Percentiles rank a stretch among this genome's conserved stretches.
Evolutionary conservation across 2,329 filamentous ascomycete genomes (phyloP).

Genomic region (Aspergillus niger): DNA sequence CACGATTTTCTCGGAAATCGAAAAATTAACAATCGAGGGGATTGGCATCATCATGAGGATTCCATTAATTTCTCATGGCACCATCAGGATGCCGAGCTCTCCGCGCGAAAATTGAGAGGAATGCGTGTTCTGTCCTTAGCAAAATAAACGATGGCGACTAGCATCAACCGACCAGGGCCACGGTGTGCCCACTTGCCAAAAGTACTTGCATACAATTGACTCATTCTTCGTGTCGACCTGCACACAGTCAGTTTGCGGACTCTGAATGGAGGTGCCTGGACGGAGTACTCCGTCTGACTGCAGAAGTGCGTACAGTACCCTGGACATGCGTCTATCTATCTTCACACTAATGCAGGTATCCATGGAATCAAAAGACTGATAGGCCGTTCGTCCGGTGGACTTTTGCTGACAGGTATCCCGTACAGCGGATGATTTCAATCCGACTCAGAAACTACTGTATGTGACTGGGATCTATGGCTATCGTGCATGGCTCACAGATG

Average conservation of each 20-base stretch:
- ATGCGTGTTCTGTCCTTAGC: neutral
- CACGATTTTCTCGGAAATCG: neutral
- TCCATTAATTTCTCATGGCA: neutral
- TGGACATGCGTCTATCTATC: neutral
- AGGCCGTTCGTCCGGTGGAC: neutral
- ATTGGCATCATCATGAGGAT: neutral
- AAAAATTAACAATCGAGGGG: neutral
- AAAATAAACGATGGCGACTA: neutral
- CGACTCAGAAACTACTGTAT: neutral
- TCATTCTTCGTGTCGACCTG: neutral
- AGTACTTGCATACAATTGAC: neutral
- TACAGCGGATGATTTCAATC: neutral
- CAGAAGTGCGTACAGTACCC: neutral
- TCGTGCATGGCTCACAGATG: neutral
- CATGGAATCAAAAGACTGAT: neutral
- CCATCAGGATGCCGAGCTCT: neutral
- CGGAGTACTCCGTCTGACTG: neutral
- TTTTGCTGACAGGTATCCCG: slow-evolving; percentile 1
- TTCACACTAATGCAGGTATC: slow-evolving; percentile 6
- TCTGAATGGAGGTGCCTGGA: neutral
- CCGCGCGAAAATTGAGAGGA: neutral
- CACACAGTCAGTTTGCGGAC: neutral
- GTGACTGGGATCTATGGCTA: slow-evolving; percentile 1
- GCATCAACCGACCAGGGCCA: neutral
- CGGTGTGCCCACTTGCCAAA: neutral